Evolutionary conservation across 805 yeast species (phyloP).

Genomic region (Spathaspora sp.): DNA sequence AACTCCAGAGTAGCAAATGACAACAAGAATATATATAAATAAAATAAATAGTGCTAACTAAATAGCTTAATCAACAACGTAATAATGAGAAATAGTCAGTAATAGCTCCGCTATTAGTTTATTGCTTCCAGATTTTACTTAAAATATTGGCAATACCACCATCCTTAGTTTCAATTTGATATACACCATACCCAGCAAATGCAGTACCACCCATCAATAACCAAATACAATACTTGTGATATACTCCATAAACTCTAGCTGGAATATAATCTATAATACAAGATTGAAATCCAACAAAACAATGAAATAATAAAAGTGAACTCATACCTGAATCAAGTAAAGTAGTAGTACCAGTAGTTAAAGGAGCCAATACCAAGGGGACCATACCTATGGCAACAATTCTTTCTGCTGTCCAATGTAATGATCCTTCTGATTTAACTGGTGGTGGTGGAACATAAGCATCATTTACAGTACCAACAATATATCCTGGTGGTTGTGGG

Average conservation of each 20-base stretch:
- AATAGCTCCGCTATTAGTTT: background rate
- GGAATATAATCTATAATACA: conserved; percentile 82
- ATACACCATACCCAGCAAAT: conserved; percentile 67
- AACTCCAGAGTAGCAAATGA: conserved; percentile 6
- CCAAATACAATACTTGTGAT: conserved; percentile 59
- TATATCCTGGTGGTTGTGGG: conserved; percentile 71
- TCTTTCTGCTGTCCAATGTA: conserved; percentile 74
- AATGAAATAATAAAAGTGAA: conserved; percentile 56
- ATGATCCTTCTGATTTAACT: conserved; percentile 59
- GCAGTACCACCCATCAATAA: conserved; percentile 61
- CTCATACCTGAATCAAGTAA: conserved; percentile 55
- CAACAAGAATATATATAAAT: background rate
- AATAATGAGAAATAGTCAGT: background rate
- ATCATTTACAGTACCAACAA: conserved; percentile 71
- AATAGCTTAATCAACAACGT: background rate
- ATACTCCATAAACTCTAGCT: conserved; percentile 62
- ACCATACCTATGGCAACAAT: conserved; percentile 55
- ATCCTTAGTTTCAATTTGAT: conserved; percentile 60
- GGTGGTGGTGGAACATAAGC: conserved; percentile 61
- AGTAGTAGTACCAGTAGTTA: conserved; percentile 50
- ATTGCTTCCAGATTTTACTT: conserved; percentile 26
- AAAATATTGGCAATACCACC: conserved; percentile 59
- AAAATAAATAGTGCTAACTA: background rate
- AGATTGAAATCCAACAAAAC: conserved; percentile 68
- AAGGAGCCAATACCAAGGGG: conserved; percentile 62